Evolutionary conservation across 345 rosid genomes (phyloP), one percentile per base, ranked within the genome.

Genomic region (Gossypium anomalum): DNA sequence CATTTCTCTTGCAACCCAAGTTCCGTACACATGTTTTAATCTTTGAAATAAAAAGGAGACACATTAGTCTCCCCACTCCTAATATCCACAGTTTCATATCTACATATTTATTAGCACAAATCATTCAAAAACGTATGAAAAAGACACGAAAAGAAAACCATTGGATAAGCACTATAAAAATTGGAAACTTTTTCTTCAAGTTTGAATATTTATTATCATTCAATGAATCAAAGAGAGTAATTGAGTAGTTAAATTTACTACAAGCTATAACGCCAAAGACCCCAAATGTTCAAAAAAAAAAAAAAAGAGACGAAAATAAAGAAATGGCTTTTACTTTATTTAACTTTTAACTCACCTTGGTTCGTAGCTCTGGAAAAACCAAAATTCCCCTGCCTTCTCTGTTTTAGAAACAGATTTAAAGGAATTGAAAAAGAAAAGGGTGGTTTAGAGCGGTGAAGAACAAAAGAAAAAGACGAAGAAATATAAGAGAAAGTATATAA

Each of bases 181-280:
- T 2, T 68, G 34, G 58, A 68, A 45, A 68, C 43, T 67, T 67
- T 5, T 44, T 52, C 34, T 66, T 44, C 34, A 67, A 14, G 72
- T 49, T 69, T 51, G 25, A 69, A 69, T 51, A 59, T 69, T 69
- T 69, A 69, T 51, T 58, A 25, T 49, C 72, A 27, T 69, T 69
- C 72, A 69, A 69, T 27, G 59, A 69, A 27, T 68, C 60, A 51
- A 27, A 51, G 10, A 52, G 60, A 51, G 11, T 10, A 29, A 51
- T 17, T 4, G 60, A 59, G 73, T 9, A 17, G 11, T 51, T 69
- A 29, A 51, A 69, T n/a, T 17, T 27, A 69, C 2, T 16, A 10
- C 72, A 17, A 69, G 29, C 17, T 51, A 17, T 23, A 25, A 67
- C 48, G 41, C 47, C 56, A 67, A 67, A 48, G 38, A 15, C 20